Evolutionary conservation across 345 rosid genomes (phyloP).

Genomic region (Heritiera littoralis): DNA sequence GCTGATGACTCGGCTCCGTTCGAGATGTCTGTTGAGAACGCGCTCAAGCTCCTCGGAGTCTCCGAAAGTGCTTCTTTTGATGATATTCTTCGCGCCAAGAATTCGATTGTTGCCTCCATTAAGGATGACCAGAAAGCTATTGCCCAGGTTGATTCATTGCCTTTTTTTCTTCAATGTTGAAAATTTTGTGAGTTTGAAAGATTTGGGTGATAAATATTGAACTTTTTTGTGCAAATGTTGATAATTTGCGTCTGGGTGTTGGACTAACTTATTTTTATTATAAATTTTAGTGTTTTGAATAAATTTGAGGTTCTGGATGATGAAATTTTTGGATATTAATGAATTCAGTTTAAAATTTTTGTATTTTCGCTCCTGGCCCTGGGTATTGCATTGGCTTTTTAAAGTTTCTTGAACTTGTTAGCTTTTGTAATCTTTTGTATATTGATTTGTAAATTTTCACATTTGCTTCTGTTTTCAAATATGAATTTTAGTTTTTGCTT

Average conservation of each 20-base stretch:
- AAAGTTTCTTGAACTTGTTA: not conserved
- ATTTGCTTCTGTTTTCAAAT: not conserved
- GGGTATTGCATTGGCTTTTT: not conserved
- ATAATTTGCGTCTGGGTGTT: not conserved
- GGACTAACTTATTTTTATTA: not conserved
- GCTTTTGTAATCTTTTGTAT: not conserved
- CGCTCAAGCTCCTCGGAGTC: slow-evolving; percentile 92
- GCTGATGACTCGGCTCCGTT: slow-evolving; percentile 88
- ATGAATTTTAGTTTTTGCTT: not conserved
- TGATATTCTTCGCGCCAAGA: slow-evolving; percentile 94
- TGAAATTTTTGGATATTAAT: not conserved
- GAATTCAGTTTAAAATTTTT: not conserved
- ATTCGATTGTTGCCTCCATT: slow-evolving; percentile 63
- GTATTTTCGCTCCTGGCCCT: not conserved
- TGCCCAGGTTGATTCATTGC: slow-evolving; percentile 60
- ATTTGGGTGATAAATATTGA: slow-evolving; percentile 13
- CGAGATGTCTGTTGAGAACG: slow-evolving; percentile 95
- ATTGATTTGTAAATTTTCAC: not conserved
- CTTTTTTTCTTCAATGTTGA: not conserved
- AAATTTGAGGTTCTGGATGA: not conserved
- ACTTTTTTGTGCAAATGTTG: not conserved
- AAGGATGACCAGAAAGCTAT: slow-evolving; percentile 78
- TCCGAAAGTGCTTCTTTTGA: slow-evolving; percentile 85
- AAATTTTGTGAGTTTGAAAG: not conserved
- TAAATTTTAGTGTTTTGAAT: not conserved